These are phyloP conservation scores for Leishmania arabica DNA, from an alignment of 208 protist species.

Conservation along the genomic window DNA sequence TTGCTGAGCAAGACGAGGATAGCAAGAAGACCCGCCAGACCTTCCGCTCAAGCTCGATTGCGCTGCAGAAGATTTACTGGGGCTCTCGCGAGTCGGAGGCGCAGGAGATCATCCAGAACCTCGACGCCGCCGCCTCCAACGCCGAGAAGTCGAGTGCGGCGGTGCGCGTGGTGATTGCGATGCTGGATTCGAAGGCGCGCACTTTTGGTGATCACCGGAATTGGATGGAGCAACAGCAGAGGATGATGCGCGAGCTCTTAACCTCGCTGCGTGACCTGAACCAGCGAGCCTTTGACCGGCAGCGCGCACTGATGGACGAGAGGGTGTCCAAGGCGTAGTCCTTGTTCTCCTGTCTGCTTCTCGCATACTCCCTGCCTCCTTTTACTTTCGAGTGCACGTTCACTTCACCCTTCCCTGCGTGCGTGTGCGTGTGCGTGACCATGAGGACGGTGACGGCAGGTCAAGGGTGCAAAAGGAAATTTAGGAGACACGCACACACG, in stretches of 20 bases:
- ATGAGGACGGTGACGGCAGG: too few species aligned
- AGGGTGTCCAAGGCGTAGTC: constrained; percentile 17
- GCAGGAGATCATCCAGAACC: constrained; percentile 47
- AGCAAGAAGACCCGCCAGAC: constrained; percentile 54
- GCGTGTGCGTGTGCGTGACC: neutral
- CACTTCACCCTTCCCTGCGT: neutral
- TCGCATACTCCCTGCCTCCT: neutral
- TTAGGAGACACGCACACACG: constrained; percentile 3
- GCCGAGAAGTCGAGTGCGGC: constrained; percentile 66
- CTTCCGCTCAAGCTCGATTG: constrained; percentile 55
- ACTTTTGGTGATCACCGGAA: constrained; percentile 59
- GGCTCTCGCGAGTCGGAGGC: constrained; percentile 59
- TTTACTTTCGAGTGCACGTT: neutral
- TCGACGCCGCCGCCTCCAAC: constrained; percentile 51
- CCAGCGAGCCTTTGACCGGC: constrained; percentile 62
- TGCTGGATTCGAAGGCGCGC: constrained; percentile 59
- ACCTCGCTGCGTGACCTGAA: constrained; percentile 54
- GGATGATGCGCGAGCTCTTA: constrained; percentile 66
- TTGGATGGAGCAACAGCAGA: constrained; percentile 73
- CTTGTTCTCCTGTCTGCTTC: neutral
- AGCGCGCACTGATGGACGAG: constrained; percentile 63
- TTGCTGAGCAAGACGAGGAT: constrained; percentile 59
- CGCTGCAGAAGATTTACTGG: constrained; percentile 71
- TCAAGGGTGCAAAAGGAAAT: too few species aligned
- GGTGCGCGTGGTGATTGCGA: constrained; percentile 49